Conservation (phyloP, 2,329 filamentous ascomycete species). For the Madurella mycetomatis region DNA sequence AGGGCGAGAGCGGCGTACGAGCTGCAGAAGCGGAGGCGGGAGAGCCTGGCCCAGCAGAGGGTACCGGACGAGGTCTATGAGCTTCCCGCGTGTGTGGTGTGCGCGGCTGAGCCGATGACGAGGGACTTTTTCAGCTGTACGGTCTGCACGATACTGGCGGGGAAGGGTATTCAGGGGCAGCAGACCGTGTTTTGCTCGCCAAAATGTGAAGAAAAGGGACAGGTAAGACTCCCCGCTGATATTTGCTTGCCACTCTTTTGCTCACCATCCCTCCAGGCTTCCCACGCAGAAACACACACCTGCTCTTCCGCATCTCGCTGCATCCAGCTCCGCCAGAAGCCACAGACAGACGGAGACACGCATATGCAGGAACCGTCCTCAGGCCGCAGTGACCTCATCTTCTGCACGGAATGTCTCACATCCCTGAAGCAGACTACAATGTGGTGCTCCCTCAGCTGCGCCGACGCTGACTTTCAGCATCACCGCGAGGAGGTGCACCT, state of each 20-base stretch:
- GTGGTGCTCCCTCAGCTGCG: constrained; percentile 33
- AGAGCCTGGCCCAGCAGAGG: constrained; percentile 19
- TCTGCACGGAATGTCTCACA: constrained; percentile 33
- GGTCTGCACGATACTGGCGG: constrained; percentile 27
- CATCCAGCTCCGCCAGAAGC: constrained; percentile 15
- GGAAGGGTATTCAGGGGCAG: constrained; percentile 16
- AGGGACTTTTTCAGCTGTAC: constrained; percentile 26
- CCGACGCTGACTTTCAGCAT: constrained; percentile 29
- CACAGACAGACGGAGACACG: constrained; percentile 3
- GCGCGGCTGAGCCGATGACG: constrained; percentile 19
- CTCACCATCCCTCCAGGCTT: constrained; percentile 12
- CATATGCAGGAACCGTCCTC: constrained; percentile 16
- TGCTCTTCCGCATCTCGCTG: constrained; percentile 27
- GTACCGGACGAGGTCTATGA: constrained; percentile 27
- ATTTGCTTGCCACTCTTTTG: too few relatives aligned
- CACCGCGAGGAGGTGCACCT: constrained; percentile 33
- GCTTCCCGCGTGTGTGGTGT: constrained; percentile 27
- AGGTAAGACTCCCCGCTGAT: constrained; percentile 12
- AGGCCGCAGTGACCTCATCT: constrained; percentile 18
- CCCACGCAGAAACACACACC: constrained; percentile 25
- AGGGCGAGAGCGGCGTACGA: constrained; percentile 26
- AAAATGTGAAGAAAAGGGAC: constrained; percentile 24
- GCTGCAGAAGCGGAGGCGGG: constrained; percentile 26
- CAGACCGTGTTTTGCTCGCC: constrained; percentile 29
- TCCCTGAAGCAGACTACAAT: constrained; percentile 26